Evolutionary conservation across 1,139 yeast species (phyloP).

Genomic region (Sugiyamaella xylanicola): DNA sequence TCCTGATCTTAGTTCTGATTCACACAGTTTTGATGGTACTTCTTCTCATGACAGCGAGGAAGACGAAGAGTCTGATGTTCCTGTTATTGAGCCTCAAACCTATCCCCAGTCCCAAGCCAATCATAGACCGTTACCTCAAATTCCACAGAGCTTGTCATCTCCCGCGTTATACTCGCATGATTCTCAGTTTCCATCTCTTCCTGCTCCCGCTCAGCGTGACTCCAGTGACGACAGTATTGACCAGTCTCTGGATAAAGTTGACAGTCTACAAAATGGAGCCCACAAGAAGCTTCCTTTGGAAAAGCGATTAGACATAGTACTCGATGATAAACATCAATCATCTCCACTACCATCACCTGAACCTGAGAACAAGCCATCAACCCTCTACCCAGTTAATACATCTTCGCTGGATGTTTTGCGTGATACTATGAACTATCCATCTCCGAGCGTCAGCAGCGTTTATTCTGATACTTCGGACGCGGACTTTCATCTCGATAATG

Average conservation of each 20-base stretch:
- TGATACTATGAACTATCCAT: slow-evolving; percentile 17
- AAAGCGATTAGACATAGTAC: slow-evolving; percentile 17
- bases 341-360: slow-evolving; percentile 12
- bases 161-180: slow-evolving; percentile 19
- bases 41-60: slow-evolving; percentile 20
- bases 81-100: slow-evolving; percentile 32
- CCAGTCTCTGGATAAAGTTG: background rate
- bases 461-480: slow-evolving; percentile 27
- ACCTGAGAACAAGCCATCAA: background rate
- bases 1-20: slow-evolving; percentile 44
- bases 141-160: slow-evolving; percentile 25
- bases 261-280: background rate
- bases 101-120: slow-evolving; percentile 5
- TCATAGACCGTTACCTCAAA: slow-evolving; percentile 33
- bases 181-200: slow-evolving; percentile 12
- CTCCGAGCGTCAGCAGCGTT: slow-evolving; percentile 27
- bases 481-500: slow-evolving; percentile 17
- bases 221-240: slow-evolving; percentile 1
- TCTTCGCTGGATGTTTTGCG: slow-evolving; percentile 4
- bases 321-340: slow-evolving; percentile 1
- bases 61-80: slow-evolving; percentile 31
- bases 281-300: slow-evolving; percentile 16
- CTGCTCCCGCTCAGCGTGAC: slow-evolving; percentile 4
- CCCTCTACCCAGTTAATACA: slow-evolving; percentile 4
- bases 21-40: slow-evolving; percentile 23